Evolutionary conservation across 331 rosid species (phyloP).

Genomic region (Acacia pycnantha): DNA sequence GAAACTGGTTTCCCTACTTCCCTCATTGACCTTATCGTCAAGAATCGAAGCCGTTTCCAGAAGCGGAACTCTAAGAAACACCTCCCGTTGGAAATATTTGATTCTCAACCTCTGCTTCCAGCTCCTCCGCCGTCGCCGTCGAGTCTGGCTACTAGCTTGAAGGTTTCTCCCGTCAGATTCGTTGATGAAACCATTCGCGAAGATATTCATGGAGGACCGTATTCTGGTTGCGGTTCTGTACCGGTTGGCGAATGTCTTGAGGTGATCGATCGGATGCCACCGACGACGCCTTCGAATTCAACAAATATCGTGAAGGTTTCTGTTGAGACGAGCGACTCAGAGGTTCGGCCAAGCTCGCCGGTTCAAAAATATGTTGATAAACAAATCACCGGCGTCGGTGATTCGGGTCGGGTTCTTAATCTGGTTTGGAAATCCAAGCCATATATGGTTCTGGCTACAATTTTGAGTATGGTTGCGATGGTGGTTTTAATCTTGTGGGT

Average conservation of each 20-base stretch:
- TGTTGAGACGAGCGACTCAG: not conserved
- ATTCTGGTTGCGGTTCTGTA: not conserved
- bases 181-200: not conserved
- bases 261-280: slow-evolving; percentile 21
- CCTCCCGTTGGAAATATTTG: not conserved
- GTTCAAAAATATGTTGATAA: not conserved
- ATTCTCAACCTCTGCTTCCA: slow-evolving; percentile 31
- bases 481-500: slow-evolving; percentile 43
- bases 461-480: slow-evolving; percentile 39
- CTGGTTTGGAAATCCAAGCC: not conserved
- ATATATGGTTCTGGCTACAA: not conserved
- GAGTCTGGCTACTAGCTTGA: not conserved
- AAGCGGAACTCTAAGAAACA: slow-evolving; percentile 23
- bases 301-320: not conserved
- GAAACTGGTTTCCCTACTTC: slow-evolving; percentile 96
- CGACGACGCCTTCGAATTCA: slow-evolving; percentile 12
- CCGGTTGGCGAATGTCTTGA: not conserved
- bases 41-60: slow-evolving; percentile 64
- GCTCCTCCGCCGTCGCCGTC: slow-evolving; percentile 3
- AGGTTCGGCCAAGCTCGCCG: not conserved
- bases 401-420: not conserved
- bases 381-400: not conserved
- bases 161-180: not conserved
- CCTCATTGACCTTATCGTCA: slow-evolving; percentile 82
- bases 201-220: not conserved